A percentile compares a stretch with the other conserved stretches of the same genome.
These are phyloP conservation scores for Solanum pennellii DNA, from an alignment of 257 asterid species.

Conservation along the genomic window DNA sequence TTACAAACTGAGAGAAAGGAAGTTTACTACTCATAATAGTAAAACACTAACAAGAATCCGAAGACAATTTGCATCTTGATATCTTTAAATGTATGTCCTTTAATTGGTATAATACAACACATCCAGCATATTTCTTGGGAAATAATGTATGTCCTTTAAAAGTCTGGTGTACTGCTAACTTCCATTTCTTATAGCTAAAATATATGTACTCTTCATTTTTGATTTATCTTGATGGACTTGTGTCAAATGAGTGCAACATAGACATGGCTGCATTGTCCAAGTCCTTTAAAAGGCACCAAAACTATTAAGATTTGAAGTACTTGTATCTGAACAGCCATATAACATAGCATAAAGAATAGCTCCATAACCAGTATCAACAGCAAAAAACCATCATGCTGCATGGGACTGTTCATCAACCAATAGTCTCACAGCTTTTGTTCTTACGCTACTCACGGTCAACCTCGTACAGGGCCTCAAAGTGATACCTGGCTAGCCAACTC, in stretches of 20 bases:
- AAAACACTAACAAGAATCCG: neutral
- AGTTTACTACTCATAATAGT: neutral
- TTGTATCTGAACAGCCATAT: neutral
- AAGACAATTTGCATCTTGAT: neutral
- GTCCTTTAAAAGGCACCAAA: neutral
- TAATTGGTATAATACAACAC: neutral
- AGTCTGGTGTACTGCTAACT: neutral
- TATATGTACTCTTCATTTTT: neutral
- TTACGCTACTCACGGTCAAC: neutral
- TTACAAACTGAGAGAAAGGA: neutral
- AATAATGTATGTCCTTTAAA: neutral
- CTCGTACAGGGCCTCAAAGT: neutral
- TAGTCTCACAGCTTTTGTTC: neutral
- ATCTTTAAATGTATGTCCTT: neutral
- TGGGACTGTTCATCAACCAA: neutral
- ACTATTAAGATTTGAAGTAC: neutral
- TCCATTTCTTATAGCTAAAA: neutral
- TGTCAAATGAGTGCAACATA: neutral
- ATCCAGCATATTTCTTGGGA: neutral
- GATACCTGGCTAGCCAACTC: neutral
- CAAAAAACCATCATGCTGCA: neutral
- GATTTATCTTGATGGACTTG: neutral
- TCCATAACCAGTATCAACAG: neutral
- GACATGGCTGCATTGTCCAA: neutral
- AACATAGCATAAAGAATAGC: neutral